A percentile compares a stretch with the other conserved stretches of the same genome.
Conservation (phyloP, 2,329 filamentous ascomycete species). For the Cladorrhinum sp. region DNA sequence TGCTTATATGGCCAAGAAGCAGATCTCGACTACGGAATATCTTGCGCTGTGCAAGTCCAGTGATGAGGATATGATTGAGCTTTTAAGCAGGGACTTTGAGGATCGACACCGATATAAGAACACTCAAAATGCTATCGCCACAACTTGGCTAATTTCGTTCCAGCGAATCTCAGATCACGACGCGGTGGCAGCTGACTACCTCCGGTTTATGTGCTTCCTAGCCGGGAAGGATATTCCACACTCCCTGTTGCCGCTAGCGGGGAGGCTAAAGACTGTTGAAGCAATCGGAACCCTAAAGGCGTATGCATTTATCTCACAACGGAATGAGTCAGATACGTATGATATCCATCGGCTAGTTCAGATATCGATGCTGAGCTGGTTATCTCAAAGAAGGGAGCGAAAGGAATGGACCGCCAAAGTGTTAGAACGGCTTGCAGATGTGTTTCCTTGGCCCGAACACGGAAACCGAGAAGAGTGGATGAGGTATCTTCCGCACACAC, state of each 20-base stretch:
- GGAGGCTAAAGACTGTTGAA: constrained; percentile 19
- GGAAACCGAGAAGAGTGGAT: too few species aligned
- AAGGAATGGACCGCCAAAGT: too few species aligned
- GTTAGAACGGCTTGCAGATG: too few species aligned
- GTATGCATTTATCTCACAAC: constrained; percentile 34
- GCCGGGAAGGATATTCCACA: constrained; percentile 31
- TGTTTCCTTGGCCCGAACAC: too few species aligned
- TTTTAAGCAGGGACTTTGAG: constrained; percentile 34
- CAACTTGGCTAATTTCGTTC: constrained; percentile 37
- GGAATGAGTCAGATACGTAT: constrained; percentile 16
- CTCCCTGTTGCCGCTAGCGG: constrained; percentile 24
- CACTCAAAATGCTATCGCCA: constrained; percentile 31
- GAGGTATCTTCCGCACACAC: too few species aligned
- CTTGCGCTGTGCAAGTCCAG: constrained; percentile 26
- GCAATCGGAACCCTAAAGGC: constrained; percentile 29
- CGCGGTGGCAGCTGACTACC: constrained; percentile 29
- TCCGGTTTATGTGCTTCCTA: constrained; percentile 32
- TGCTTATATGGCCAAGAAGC: constrained; percentile 34
- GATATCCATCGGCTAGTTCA: constrained; percentile 36
- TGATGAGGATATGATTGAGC: constrained; percentile 20
- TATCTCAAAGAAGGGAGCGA: constrained; percentile 18
- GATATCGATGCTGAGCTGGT: constrained; percentile 31
- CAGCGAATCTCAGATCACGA: constrained; percentile 28
- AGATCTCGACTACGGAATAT: constrained; percentile 27
- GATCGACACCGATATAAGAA: constrained; percentile 29